These are phyloP conservation scores for Platanthera guangdongensis DNA, from an alignment of 106 monocot genomes.

Conservation along the genomic window DNA sequence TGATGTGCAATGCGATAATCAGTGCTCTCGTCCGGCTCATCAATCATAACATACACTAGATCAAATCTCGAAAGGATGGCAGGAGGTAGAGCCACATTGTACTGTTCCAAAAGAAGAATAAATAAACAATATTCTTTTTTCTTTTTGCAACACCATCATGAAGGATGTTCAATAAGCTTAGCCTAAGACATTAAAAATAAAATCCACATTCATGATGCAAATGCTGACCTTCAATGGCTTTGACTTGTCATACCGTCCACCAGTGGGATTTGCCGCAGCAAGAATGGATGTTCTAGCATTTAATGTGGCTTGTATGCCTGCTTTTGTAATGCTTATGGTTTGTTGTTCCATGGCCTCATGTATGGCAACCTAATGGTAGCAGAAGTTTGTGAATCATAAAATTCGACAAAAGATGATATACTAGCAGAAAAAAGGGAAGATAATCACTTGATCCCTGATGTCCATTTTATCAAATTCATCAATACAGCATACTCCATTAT, in stretches of 20 bases:
- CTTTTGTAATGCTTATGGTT: constrained; percentile 99
- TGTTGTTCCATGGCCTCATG: constrained; percentile 99
- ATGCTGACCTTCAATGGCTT: constrained; percentile 77
- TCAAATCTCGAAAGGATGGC: constrained; percentile 80
- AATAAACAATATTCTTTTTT: neutral
- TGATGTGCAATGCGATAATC: constrained; percentile 98
- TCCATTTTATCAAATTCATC: constrained; percentile 99
- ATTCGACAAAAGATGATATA: neutral
- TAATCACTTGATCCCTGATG: constrained; percentile 75
- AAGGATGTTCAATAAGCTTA: neutral
- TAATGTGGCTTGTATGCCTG: constrained; percentile 96
- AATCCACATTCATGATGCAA: neutral
- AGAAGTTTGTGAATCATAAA: constrained; percentile 5
- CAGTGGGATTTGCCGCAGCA: constrained; percentile 97
- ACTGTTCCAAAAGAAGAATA: constrained; percentile 40
- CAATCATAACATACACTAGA: constrained; percentile 89
- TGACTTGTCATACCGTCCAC: constrained; percentile 91
- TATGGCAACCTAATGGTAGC: constrained; percentile 70
- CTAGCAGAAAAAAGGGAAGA: neutral
- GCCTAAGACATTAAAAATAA: neutral
- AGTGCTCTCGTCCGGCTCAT: constrained; percentile 92
- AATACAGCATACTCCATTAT: constrained; percentile 98
- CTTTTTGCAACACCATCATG: neutral
- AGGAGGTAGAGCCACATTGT: constrained; percentile 87
- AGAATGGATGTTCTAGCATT: constrained; percentile 98